A percentile compares a stretch with the other conserved stretches of the same genome.
Conservation (phyloP, 208 protist species). For the Acanthamoeba royreba region DNA sequence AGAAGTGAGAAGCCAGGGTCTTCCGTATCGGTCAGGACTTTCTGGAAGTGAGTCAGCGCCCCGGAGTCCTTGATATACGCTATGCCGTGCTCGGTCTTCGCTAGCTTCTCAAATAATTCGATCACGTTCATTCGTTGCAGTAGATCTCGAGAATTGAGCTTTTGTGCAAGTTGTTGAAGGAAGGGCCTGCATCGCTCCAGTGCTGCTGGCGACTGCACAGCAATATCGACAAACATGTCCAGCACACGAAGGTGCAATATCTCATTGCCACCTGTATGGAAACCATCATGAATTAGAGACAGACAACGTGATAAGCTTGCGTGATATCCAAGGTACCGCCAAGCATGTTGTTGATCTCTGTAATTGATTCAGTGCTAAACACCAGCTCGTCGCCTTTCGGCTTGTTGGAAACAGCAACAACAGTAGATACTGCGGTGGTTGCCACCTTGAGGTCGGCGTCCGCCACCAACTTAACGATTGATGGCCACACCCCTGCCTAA, state of each 20-base stretch:
- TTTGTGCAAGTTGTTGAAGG: not conserved
- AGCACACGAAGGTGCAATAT: not conserved
- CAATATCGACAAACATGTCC: not conserved
- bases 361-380: not conserved
- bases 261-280: not conserved
- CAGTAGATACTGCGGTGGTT: not conserved
- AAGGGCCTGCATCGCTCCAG: not conserved
- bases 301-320: not conserved
- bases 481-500: not conserved
- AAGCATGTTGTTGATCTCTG: not conserved
- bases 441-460: not conserved
- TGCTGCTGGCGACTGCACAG: not conserved
- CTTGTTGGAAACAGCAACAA: not conserved
- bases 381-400: not conserved
- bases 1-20: constrained; percentile 4
- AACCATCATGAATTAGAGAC: not conserved
- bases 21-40: not conserved
- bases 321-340: not conserved
- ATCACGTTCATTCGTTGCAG: not conserved
- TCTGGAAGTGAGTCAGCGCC: not conserved
- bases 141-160: not conserved
- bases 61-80: not conserved
- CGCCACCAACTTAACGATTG: not conserved
- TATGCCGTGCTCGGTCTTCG: not conserved
- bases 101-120: not conserved